These are phyloP conservation scores for Xylariaceae sp. DNA, from an alignment of 2,329 filamentous ascomycete species.

Conservation along the genomic window DNA sequence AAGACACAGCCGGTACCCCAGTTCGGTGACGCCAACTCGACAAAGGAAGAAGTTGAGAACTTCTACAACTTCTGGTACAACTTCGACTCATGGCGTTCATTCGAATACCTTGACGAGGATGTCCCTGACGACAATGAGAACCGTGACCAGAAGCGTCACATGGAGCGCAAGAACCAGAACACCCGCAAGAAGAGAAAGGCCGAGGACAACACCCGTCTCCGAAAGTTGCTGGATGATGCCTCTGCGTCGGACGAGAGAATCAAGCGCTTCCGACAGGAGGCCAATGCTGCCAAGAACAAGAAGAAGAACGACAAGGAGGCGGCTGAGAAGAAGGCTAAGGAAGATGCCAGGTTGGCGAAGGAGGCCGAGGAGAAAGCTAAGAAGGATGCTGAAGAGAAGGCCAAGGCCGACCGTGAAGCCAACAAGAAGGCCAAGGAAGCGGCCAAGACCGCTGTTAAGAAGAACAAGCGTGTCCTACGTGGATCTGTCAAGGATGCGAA, in stretches of 20 bases:
- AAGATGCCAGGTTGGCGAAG: slow-evolving; percentile 80
- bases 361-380: slow-evolving; percentile 75
- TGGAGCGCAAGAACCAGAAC: slow-evolving; percentile 97
- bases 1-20: slow-evolving; percentile 82
- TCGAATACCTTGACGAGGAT: slow-evolving; percentile 98
- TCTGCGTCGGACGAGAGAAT: slow-evolving; percentile 87
- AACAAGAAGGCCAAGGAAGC: slow-evolving; percentile 97
- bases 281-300: slow-evolving; percentile 93
- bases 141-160: slow-evolving; percentile 97
- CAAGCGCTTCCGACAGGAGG: slow-evolving; percentile 92
- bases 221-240: slow-evolving; percentile 83
- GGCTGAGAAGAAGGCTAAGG: slow-evolving; percentile 78
- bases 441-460: slow-evolving; percentile 98
- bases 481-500: slow-evolving; percentile 94
- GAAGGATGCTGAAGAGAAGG: slow-evolving; percentile 80
- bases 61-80: slow-evolving; percentile 99
- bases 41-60: slow-evolving; percentile 82
- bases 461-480: slow-evolving; percentile 98
- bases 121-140: slow-evolving; percentile 98
- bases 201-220: slow-evolving; percentile 88
- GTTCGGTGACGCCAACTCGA: slow-evolving; percentile 79
- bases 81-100: slow-evolving; percentile 96
- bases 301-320: slow-evolving; percentile 87
- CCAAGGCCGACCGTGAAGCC: slow-evolving; percentile 68
- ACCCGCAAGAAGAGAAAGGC: slow-evolving; percentile 99